phyloP scores from a whole-genome alignment of 1,139 yeast genomes.

The Magnusiomyces sp. region DNA sequence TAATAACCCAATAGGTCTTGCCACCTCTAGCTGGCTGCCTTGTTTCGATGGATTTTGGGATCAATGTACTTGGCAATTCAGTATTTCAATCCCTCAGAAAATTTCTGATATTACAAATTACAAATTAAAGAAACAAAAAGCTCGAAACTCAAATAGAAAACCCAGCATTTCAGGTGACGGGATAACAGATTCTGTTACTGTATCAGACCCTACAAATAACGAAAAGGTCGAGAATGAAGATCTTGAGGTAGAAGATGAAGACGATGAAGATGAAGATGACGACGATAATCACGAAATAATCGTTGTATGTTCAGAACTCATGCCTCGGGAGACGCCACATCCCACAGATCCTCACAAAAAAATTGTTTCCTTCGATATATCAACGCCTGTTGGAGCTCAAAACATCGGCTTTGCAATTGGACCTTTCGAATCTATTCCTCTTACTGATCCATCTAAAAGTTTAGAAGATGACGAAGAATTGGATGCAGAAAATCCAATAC shows the following conservation, averaged over 20 bases:
- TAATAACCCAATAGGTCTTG: conserved; percentile 66
- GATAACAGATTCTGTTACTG: background rate
- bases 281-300: conserved; percentile 51
- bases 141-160: conserved; percentile 24
- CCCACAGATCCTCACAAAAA: conserved; percentile 63
- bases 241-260: conserved; percentile 31
- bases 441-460: conserved; percentile 34
- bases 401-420: conserved; percentile 97
- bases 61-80: conserved; percentile 86
- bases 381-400: conserved; percentile 85
- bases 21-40: conserved; percentile 95
- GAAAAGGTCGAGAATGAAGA: conserved; percentile 20
- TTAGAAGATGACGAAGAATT: conserved; percentile 10
- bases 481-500: conserved; percentile 24
- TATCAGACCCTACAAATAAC: background rate
- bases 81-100: conserved; percentile 72
- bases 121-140: background rate
- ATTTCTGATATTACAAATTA: conserved; percentile 54
- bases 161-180: conserved; percentile 35
- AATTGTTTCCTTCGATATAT: conserved; percentile 67
- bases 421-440: conserved; percentile 57
- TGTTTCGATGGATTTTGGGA: conserved; percentile 88
- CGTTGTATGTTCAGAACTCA: conserved; percentile 72
- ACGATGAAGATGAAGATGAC: conserved; percentile 33
- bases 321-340: conserved; percentile 40